Evolutionary conservation across 2,329 filamentous ascomycete genomes (phyloP), one percentile per base, ranked within the genome.

Genomic region (Plenodomus lindquistii): DNA sequence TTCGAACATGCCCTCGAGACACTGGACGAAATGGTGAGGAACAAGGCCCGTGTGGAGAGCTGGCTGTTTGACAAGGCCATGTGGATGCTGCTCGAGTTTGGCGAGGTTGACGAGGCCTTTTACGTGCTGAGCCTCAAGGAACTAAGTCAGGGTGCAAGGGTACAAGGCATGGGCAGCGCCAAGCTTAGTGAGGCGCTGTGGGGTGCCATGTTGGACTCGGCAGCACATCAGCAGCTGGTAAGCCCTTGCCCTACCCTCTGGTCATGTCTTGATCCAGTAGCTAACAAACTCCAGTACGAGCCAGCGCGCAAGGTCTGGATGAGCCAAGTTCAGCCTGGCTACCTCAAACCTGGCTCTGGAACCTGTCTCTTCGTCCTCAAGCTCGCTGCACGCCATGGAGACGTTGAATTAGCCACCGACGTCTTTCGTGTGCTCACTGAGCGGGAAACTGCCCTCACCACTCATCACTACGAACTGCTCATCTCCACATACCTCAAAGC

Each of bases 61-160:
- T 97, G 91, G 91, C 77, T 96, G 7, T 86, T 87, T 63, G 88
- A 92, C 61, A 81, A 93, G 50, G 85, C 92, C 44, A 80, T 91
- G 46, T 88, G 89, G 65, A 82, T 83, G 17, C 81, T 97, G 36
- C 85, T 85, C 37, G 85, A 88, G 50, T 77, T 82, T 36, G 83
- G 84, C 6, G 91, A 94, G 67, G 76, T 91, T 27, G 88, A 94
- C 44, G 90, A 94, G 65, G 86, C 91, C 11, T 77, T 92, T 50
- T 76, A 81, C 37, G 73, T 96, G 20, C 78, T 94, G 55, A 57
- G 49, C 15, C 77, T 40, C 69, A 78, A 20, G 71, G 77, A 31
- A 56, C 44, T 68, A 8, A 69, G 46, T 37, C 52, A 45, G 13
- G 36, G 40, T 17, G 35, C 18, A 18, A 46, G 37, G 18, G 17